Evolutionary conservation across 768 basidiomycete species (phyloP).

Genomic region (Termitomyces sp.): DNA sequence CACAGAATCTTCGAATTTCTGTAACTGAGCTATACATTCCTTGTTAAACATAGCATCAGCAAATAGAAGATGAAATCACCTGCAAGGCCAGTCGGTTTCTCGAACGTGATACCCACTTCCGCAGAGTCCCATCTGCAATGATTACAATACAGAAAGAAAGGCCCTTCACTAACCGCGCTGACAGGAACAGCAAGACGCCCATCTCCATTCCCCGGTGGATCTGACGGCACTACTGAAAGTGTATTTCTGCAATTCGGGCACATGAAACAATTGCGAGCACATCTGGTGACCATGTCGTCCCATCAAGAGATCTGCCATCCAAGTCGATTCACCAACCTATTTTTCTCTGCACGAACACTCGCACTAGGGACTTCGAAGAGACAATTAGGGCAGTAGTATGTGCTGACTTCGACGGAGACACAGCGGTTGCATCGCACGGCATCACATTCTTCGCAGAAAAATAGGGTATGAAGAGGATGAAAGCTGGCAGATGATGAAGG

Average conservation of each 20-base stretch:
- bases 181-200: constrained; percentile 49
- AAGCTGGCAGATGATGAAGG: constrained; percentile 78
- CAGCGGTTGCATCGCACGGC: constrained; percentile 91
- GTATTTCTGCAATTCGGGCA: constrained; percentile 93
- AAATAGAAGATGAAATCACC: constrained; percentile 43
- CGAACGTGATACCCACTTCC: constrained; percentile 88
- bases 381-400: constrained; percentile 98
- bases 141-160: constrained; percentile 89
- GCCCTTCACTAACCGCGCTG: constrained; percentile 73
- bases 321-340: constrained; percentile 52
- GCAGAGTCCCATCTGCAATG: constrained; percentile 95
- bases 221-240: constrained; percentile 86
- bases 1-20: constrained; percentile 84
- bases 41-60: not conserved
- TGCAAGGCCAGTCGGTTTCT: constrained; percentile 94
- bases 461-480: constrained; percentile 80
- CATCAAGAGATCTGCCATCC: not conserved
- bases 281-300: constrained; percentile 49
- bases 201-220: constrained; percentile 66
- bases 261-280: constrained; percentile 95
- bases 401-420: constrained; percentile 89
- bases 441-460: constrained; percentile 99
- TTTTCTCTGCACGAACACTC: constrained; percentile 97
- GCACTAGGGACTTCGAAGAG: constrained; percentile 98
- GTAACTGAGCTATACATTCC: constrained; percentile 71